These are phyloP conservation scores for Bipolaris zeicola DNA, from an alignment of 2,329 filamentous ascomycete genomes.

Conservation along the genomic window DNA sequence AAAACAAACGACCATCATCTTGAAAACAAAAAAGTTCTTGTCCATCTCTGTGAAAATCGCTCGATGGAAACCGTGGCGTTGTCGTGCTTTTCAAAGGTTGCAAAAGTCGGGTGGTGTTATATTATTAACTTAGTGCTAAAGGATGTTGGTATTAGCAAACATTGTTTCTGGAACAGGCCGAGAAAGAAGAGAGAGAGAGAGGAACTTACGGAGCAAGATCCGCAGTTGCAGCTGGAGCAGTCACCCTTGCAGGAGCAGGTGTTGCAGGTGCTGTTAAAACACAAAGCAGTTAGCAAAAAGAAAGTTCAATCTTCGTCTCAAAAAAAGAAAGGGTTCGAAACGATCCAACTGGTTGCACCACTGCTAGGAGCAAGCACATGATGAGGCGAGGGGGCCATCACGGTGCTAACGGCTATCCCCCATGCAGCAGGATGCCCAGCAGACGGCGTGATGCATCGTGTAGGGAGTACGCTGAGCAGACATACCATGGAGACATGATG, in stretches of 20 bases:
- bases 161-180: neutral
- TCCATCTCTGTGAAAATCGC: no score
- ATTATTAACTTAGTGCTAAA: no score
- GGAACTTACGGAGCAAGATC: conserved; percentile 31
- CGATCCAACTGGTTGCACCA: no score
- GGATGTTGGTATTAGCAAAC: no score
- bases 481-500: conserved; percentile 37
- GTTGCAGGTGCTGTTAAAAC: conserved; percentile 28
- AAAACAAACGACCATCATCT: no score
- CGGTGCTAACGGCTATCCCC: conserved; percentile 21
- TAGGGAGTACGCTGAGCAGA: neutral
- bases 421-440: neutral
- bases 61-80: no score
- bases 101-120: no score
- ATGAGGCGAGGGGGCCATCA: conserved; percentile 18
- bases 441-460: neutral
- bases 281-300: no score
- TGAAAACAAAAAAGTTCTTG: no score
- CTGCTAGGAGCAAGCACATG: neutral
- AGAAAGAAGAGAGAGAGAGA: neutral
- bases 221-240: conserved; percentile 41
- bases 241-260: conserved; percentile 42
- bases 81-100: no score
- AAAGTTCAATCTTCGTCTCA: no score
- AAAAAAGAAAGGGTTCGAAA: no score